Conservation (phyloP, 768 basidiomycete species). For the Tubosaeta sp. region DNA sequence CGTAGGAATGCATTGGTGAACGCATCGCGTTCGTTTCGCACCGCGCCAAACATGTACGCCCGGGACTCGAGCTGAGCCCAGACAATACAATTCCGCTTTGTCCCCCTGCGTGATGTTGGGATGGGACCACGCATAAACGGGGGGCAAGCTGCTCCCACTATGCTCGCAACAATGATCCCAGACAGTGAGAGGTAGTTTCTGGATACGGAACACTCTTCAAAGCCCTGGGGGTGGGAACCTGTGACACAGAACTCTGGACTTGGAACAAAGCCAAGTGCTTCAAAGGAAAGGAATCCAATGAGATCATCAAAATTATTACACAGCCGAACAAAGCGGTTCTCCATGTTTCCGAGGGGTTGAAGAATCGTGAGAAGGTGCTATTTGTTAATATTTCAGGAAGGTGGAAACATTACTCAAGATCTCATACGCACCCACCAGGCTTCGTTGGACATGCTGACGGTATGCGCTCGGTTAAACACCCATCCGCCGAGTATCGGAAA, state of each 20-base stretch:
- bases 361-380: slow-evolving; percentile 6
- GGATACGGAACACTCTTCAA: not conserved
- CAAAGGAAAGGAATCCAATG: slow-evolving; percentile 27
- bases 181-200: slow-evolving; percentile 21
- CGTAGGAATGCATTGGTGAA: slow-evolving; percentile 26
- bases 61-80: slow-evolving; percentile 25
- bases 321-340: slow-evolving; percentile 29
- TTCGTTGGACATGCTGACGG: slow-evolving; percentile 22
- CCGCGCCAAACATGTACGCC: slow-evolving; percentile 30
- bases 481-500: slow-evolving; percentile 29
- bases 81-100: slow-evolving; percentile 10
- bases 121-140: not conserved
- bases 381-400: not conserved
- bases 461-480: slow-evolving; percentile 26
- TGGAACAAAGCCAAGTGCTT: slow-evolving; percentile 15
- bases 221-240: not conserved
- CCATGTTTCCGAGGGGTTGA: slow-evolving; percentile 17
- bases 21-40: slow-evolving; percentile 24
- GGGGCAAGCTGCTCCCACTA: slow-evolving; percentile 5
- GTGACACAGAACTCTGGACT: slow-evolving; percentile 17
- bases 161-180: slow-evolving; percentile 19
- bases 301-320: slow-evolving; percentile 30
- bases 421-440: slow-evolving; percentile 30
- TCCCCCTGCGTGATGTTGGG: slow-evolving; percentile 7
- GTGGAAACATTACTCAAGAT: not conserved